Percentiles rank a stretch among this genome's conserved stretches.
Conservation (phyloP, 1,284 basidiomycete species). For the Puccinia horiana region DNA sequence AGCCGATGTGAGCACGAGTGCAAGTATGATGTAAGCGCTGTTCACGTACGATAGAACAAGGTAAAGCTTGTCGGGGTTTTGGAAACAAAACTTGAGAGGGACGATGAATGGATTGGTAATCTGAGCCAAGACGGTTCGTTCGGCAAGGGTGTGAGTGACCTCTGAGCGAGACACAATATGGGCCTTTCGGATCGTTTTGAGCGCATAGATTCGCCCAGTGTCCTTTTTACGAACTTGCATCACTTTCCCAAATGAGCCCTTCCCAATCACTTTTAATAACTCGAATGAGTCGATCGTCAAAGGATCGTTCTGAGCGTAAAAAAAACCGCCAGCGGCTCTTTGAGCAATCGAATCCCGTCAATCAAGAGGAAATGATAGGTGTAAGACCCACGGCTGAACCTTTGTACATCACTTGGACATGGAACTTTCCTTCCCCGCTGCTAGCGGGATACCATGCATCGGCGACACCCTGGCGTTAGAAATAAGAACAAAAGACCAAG, state of each 20-base stretch:
- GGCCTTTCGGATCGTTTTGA: constrained; percentile 98
- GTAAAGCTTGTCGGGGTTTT: constrained; percentile 92
- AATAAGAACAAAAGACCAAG: background rate
- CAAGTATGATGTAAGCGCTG: background rate
- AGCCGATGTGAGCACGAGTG: background rate
- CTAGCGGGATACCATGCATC: constrained; percentile 46
- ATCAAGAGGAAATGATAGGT: background rate
- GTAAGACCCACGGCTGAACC: constrained; percentile 37
- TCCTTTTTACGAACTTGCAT: constrained; percentile 98
- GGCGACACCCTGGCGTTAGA: constrained; percentile 29
- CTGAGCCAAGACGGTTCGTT: constrained; percentile 95
- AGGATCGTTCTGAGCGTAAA: constrained; percentile 34
- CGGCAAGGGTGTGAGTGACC: constrained; percentile 97
- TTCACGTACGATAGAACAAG: constrained; percentile 76
- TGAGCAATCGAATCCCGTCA: background rate
- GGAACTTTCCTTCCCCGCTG: constrained; percentile 47
- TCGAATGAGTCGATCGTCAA: constrained; percentile 50
- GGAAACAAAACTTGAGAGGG: constrained; percentile 97
- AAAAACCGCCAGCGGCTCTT: background rate
- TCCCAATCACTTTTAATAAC: constrained; percentile 49
- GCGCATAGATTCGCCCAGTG: constrained; percentile 98
- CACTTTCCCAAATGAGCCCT: constrained; percentile 62
- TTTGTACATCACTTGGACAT: constrained; percentile 50
- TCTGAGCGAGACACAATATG: constrained; percentile 99
- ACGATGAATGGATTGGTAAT: constrained; percentile 96